Evolutionary conservation across 345 rosid genomes (phyloP).

Genomic region (Orychophragmus violaceus): DNA sequence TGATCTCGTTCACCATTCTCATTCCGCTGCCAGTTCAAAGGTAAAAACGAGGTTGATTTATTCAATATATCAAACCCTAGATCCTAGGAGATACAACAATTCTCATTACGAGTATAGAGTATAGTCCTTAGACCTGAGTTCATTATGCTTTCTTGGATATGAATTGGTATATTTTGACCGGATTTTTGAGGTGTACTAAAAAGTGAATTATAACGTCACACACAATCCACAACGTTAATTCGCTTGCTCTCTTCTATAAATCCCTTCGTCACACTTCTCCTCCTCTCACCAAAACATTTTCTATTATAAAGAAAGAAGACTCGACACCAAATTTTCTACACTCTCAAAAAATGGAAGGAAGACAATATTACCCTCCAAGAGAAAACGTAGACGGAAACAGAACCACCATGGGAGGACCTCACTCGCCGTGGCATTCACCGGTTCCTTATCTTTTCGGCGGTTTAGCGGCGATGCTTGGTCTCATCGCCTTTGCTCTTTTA

Average conservation of each 20-base stretch:
- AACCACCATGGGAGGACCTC: conserved; percentile 27
- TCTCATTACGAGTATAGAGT: too few species aligned
- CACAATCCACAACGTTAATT: conserved; percentile 23
- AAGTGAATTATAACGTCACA: conserved; percentile 15
- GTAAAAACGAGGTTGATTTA: too few species aligned
- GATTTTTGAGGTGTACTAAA: too few species aligned
- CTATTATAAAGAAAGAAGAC: background rate
- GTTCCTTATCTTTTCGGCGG: conserved; percentile 94
- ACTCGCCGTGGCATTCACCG: conserved; percentile 90
- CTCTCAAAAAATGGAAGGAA: conserved; percentile 35
- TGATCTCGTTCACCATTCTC: too few species aligned
- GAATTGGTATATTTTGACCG: too few species aligned
- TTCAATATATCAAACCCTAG: too few species aligned
- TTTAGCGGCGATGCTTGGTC: conserved; percentile 86
- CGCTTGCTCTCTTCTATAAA: conserved; percentile 24
- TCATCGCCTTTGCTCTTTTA: conserved; percentile 81
- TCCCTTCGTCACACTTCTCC: conserved; percentile 19
- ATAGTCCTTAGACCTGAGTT: too few species aligned
- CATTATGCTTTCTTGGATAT: too few species aligned
- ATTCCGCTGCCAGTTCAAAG: too few species aligned
- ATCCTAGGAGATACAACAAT: too few species aligned
- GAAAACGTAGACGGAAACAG: conserved; percentile 21
- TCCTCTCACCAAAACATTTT: conserved; percentile 28
- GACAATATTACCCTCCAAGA: conserved; percentile 35
- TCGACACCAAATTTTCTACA: background rate